Conservation (phyloP, 495 filamentous ascomycete species). For the Penicillium turbatum region DNA sequence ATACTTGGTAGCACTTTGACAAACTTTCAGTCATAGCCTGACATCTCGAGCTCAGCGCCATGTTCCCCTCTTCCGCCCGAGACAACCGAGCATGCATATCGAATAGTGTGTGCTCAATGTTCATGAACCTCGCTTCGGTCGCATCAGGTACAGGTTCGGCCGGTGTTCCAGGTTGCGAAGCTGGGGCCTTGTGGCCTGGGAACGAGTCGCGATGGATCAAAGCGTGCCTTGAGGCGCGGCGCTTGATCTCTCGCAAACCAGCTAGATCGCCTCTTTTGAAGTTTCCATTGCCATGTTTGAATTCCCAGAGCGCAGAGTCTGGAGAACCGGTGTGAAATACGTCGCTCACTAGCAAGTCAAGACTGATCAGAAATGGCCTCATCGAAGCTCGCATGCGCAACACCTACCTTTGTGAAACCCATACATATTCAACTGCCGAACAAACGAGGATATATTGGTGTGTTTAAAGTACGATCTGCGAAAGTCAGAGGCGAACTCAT, state of each 20-base stretch:
- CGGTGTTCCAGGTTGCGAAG: constrained; percentile 77
- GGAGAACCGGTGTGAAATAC: constrained; percentile 97
- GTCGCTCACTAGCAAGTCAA: constrained; percentile 71
- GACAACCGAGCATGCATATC: constrained; percentile 72
- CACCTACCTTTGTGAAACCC: constrained; percentile 95
- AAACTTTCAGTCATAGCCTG: constrained; percentile 79
- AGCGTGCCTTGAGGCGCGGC: constrained; percentile 91
- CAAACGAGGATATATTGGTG: constrained; percentile 98
- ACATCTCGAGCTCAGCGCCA: constrained; percentile 72
- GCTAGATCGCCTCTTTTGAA: constrained; percentile 93
- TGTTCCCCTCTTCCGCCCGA: constrained; percentile 79
- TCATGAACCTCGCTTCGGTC: constrained; percentile 67
- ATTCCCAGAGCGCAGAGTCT: constrained; percentile 95
- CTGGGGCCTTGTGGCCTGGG: constrained; percentile 65
- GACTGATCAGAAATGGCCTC: constrained; percentile 12
- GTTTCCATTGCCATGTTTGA: constrained; percentile 96
- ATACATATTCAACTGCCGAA: constrained; percentile 98
- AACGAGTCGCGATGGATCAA: constrained; percentile 94
- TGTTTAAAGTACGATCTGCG: constrained; percentile 88
- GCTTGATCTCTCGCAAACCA: constrained; percentile 91
- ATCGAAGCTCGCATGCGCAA: not conserved
- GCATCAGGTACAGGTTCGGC: constrained; percentile 76
- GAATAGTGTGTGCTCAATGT: constrained; percentile 76
- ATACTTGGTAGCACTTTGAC: constrained; percentile 68
- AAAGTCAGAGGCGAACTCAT: constrained; percentile 21